phyloP scores from a whole-genome alignment of 495 filamentous ascomycete species.

The Penicillium coprophilum region DNA sequence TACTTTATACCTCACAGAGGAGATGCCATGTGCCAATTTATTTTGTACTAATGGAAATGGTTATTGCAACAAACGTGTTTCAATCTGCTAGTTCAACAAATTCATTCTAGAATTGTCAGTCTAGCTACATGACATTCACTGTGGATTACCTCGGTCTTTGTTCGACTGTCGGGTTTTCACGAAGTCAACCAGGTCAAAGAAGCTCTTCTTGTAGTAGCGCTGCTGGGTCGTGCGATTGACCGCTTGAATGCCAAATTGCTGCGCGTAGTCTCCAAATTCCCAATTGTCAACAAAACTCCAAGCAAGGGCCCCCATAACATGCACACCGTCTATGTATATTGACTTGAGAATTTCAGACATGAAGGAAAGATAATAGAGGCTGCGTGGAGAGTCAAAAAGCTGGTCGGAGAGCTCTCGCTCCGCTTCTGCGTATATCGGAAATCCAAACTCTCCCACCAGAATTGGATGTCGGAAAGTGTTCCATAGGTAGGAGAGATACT shows the following conservation, averaged over 20 bases:
- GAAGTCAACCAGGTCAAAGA: slow-evolving; percentile 51
- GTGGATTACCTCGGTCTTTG: background rate
- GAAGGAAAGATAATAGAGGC: slow-evolving; percentile 42
- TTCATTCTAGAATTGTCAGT: background rate
- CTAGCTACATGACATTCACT: background rate
- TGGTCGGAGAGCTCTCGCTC: slow-evolving; percentile 31
- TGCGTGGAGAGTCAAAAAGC: slow-evolving; percentile 41
- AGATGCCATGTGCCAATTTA: background rate
- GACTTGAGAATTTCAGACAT: slow-evolving; percentile 45
- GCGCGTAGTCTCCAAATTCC: slow-evolving; percentile 44
- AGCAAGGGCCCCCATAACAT: slow-evolving; percentile 46
- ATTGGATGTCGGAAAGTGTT: slow-evolving; percentile 42
- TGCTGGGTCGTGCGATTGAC: slow-evolving; percentile 44
- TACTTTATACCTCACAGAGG: background rate
- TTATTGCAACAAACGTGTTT: background rate
- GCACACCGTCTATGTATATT: slow-evolving; percentile 45
- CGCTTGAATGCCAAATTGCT: slow-evolving; percentile 44
- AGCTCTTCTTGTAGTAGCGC: slow-evolving; percentile 47
- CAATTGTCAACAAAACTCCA: slow-evolving; percentile 49
- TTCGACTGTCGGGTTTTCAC: slow-evolving; percentile 24
- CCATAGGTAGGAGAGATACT: slow-evolving; percentile 44
- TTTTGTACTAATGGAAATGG: background rate
- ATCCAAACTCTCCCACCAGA: slow-evolving; percentile 44
- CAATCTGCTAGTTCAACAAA: background rate
- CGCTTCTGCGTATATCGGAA: slow-evolving; percentile 36